A percentile compares a stretch with the other conserved stretches of the same genome.
phyloP scores from a whole-genome alignment of 768 basidiomycete genomes.

The Lactarius akahatsu region DNA sequence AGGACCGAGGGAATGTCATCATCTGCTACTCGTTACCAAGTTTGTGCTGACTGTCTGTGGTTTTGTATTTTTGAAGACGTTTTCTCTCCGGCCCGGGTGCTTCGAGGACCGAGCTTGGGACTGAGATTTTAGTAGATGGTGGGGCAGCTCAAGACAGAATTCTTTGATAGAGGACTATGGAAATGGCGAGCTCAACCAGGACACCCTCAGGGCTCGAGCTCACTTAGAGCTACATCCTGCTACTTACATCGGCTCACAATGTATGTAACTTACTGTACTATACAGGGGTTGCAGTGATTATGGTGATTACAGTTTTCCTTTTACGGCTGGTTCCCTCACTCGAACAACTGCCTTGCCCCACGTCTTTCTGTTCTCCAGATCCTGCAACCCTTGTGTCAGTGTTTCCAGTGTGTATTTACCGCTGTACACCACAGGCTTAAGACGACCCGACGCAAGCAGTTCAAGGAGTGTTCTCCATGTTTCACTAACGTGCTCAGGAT shows the following conservation, averaged over 20 bases:
- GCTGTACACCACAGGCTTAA: slow-evolving; percentile 69
- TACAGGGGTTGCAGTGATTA: neutral
- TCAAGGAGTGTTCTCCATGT: slow-evolving; percentile 75
- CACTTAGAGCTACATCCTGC: neutral
- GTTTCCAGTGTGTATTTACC: slow-evolving; percentile 67
- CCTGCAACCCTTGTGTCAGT: slow-evolving; percentile 65
- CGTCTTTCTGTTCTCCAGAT: slow-evolving; percentile 79
- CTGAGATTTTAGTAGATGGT: no score
- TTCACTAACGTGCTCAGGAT: slow-evolving; percentile 57
- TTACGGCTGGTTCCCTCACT: slow-evolving; percentile 52
- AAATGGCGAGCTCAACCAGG: neutral
- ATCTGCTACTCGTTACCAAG: no score
- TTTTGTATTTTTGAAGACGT: no score
- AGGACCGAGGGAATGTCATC: no score
- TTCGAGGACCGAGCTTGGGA: no score
- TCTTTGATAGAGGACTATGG: no score
- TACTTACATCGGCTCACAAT: neutral
- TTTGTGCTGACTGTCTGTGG: no score
- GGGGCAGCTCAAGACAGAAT: neutral
- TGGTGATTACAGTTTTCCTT: slow-evolving; percentile 44
- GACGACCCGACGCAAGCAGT: slow-evolving; percentile 64
- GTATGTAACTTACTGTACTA: neutral
- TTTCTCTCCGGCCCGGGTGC: no score
- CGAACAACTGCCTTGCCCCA: slow-evolving; percentile 88
- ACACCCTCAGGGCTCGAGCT: neutral